A percentile compares a stretch with the other conserved stretches of the same genome.
phyloP scores from a whole-genome alignment of 2,329 filamentous ascomycete species.

The Magnaporthiopsis rhizophila region DNA sequence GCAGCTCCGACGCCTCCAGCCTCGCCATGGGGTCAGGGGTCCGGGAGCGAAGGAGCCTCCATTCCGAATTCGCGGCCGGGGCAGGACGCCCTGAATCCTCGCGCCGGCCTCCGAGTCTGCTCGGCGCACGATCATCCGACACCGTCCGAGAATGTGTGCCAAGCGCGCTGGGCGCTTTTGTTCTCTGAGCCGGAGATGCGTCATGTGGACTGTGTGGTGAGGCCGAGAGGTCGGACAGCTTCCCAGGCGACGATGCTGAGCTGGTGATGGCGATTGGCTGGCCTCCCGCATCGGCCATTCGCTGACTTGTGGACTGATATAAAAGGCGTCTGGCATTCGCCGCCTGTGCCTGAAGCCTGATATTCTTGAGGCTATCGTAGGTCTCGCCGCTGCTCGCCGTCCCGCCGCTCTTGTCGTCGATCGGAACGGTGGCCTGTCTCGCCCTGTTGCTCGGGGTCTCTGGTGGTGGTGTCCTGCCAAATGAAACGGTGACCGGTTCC shows the following conservation, averaged over 20 bases:
- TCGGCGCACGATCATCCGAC: background rate
- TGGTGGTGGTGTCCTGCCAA: background rate
- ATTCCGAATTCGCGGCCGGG: background rate
- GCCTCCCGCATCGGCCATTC: background rate
- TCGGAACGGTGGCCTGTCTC: background rate
- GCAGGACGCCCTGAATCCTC: background rate
- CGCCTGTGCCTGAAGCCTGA: background rate
- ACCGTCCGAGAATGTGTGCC: background rate
- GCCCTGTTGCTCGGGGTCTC: background rate
- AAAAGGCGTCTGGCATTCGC: background rate
- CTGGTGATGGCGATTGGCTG: background rate
- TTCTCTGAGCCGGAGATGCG: background rate
- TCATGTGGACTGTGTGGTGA: background rate
- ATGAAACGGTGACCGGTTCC: background rate
- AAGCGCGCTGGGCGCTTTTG: background rate
- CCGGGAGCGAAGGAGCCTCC: no score
- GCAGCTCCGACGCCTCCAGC: background rate
- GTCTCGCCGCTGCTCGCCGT: constrained; percentile 7
- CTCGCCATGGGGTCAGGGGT: background rate
- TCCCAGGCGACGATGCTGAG: constrained; percentile 4
- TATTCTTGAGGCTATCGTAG: constrained; percentile 1
- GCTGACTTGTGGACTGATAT: background rate
- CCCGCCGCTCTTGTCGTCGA: constrained; percentile 1
- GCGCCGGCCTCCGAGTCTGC: background rate
- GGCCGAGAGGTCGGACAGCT: background rate